These are phyloP conservation scores for Fusarium fujikuroi DNA, from an alignment of 2,329 filamentous ascomycete species.

Conservation along the genomic window DNA sequence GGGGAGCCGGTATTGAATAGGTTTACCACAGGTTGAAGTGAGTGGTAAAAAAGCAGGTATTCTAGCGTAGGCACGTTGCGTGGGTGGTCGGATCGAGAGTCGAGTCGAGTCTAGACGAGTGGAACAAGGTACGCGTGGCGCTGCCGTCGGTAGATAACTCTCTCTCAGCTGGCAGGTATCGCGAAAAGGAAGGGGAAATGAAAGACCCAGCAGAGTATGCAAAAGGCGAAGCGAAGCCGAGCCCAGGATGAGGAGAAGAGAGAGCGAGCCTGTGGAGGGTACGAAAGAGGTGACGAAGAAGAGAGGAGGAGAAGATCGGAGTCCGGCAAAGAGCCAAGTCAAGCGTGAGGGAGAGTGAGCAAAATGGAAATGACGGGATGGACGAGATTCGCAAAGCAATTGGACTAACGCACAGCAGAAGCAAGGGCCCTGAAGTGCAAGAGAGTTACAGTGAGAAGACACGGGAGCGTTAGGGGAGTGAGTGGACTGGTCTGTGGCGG, in stretches of 20 bases:
- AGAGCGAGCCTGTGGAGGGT: background rate
- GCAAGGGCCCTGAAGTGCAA: constrained; percentile 12
- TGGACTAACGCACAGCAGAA: background rate
- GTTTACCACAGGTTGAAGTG: background rate
- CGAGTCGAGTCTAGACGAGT: constrained; percentile 17
- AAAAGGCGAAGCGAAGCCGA: background rate
- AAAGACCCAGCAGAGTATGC: background rate
- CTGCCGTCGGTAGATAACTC: constrained; percentile 2
- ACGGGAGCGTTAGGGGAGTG: background rate
- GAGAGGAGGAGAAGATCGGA: constrained; percentile 16
- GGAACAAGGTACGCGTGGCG: constrained; percentile 30
- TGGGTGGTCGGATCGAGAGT: constrained; percentile 19
- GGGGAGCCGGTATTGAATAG: constrained; percentile 11
- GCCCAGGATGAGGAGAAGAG: background rate
- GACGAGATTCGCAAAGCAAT: background rate
- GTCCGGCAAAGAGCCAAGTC: constrained; percentile 25
- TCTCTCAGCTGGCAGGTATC: background rate
- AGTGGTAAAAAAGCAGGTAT: constrained; percentile 21
- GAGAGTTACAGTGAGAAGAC: constrained; percentile 11
- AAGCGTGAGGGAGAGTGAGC: background rate
- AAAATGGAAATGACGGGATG: constrained; percentile 22
- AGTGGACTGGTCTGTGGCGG: background rate
- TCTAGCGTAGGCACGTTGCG: constrained; percentile 9
- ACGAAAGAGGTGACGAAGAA: background rate
- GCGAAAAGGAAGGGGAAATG: constrained; percentile 3